phyloP scores from a whole-genome alignment of 441 rosid species.

The Adansonia madagascariensis region DNA sequence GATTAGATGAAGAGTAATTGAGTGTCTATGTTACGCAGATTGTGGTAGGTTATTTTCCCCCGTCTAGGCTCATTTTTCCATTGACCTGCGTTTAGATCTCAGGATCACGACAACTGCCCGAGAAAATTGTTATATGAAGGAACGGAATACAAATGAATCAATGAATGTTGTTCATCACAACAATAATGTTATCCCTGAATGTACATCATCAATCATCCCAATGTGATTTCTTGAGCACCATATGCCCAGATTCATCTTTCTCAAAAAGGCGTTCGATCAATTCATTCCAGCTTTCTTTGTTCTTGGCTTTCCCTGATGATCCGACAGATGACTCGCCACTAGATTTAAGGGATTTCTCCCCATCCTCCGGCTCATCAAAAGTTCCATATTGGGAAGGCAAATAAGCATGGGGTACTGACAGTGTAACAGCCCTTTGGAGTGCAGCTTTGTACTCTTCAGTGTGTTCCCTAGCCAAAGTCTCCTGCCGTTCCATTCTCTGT shows the following conservation, averaged over 20 bases:
- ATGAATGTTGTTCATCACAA: slow-evolving; percentile 19
- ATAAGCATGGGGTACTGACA: slow-evolving; percentile 75
- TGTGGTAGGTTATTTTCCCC: no score
- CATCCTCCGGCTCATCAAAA: slow-evolving; percentile 56
- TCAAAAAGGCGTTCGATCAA: slow-evolving; percentile 76
- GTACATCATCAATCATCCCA: slow-evolving; percentile 30
- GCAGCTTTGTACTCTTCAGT: slow-evolving; percentile 81
- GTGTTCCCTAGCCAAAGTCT: slow-evolving; percentile 74
- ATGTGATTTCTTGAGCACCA: slow-evolving; percentile 53
- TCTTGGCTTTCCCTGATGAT: slow-evolving; percentile 38
- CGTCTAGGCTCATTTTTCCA: neutral
- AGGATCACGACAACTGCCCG: neutral
- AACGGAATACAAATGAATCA: slow-evolving; percentile 37
- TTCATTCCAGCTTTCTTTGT: slow-evolving; percentile 69
- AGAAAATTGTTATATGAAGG: neutral
- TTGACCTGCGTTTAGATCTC: no score
- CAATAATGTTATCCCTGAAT: neutral
- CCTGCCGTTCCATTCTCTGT: slow-evolving; percentile 91
- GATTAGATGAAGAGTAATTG: no score
- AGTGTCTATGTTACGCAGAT: neutral
- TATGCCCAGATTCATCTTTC: slow-evolving; percentile 67
- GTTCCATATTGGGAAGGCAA: slow-evolving; percentile 77
- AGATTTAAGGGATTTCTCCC: slow-evolving; percentile 35
- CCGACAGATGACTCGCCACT: slow-evolving; percentile 44
- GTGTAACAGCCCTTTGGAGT: slow-evolving; percentile 76